Percentiles rank a stretch among this genome's conserved stretches.
phyloP scores from a whole-genome alignment of 2,329 filamentous ascomycete genomes.

The Atkinsonella hypoxylon region DNA sequence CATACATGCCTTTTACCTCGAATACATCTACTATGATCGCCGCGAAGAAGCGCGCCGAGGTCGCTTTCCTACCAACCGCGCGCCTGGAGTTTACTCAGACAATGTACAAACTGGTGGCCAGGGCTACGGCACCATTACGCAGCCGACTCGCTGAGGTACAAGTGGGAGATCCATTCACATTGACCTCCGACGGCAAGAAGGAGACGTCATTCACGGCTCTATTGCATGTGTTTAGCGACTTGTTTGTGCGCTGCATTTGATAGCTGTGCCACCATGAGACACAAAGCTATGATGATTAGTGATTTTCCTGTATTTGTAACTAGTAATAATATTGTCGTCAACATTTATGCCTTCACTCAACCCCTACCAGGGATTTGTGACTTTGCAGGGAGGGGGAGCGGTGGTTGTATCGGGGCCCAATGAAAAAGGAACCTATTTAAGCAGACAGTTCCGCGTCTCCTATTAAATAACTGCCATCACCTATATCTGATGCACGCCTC shows the following conservation, averaged over 20 bases:
- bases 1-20: slow-evolving; percentile 68
- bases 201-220: neutral
- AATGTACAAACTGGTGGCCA: slow-evolving; percentile 62
- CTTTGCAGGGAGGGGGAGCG: too few relatives aligned
- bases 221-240: neutral
- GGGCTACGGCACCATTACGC: slow-evolving; percentile 43
- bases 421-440: too few relatives aligned
- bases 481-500: too few relatives aligned
- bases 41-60: slow-evolving; percentile 51
- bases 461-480: too few relatives aligned
- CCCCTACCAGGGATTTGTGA: too few relatives aligned
- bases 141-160: slow-evolving; percentile 12
- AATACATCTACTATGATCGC: slow-evolving; percentile 74
- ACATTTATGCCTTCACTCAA: neutral
- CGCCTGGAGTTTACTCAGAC: slow-evolving; percentile 61
- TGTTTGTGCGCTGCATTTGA: neutral
- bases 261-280: neutral
- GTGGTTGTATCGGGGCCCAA: too few relatives aligned
- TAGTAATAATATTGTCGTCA: neutral
- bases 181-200: neutral
- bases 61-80: slow-evolving; percentile 37
- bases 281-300: neutral
- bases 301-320: neutral
- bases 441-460: too few relatives aligned
- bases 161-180: neutral